phyloP scores from a whole-genome alignment of 441 rosid genomes.

The Flueggea neowawraea region DNA sequence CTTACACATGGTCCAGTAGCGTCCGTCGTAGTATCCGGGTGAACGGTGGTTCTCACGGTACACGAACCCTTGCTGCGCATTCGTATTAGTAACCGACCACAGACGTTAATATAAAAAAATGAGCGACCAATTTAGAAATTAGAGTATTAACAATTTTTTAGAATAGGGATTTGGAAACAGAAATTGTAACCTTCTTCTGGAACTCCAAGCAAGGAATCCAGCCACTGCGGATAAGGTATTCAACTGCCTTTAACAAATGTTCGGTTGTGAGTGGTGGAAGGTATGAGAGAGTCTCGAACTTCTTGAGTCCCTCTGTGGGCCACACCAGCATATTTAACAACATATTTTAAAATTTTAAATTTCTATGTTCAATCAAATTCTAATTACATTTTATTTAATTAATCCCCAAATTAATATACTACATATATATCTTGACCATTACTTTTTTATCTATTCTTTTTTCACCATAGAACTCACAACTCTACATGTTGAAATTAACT shows the following conservation, averaged over 20 bases:
- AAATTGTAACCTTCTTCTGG: constrained; percentile 19
- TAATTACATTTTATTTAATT: not conserved
- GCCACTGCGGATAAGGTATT: constrained; percentile 29
- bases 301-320: constrained; percentile 31
- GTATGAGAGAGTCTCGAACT: constrained; percentile 49
- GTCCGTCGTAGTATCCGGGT: constrained; percentile 51
- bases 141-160: too few species aligned
- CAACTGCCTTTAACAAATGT: constrained; percentile 25
- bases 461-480: too few species aligned
- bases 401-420: too few species aligned
- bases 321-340: constrained; percentile 24
- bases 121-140: not conserved
- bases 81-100: too few species aligned
- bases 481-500: too few species aligned
- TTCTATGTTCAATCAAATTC: too few species aligned
- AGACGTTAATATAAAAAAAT: too few species aligned
- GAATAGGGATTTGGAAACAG: too few species aligned
- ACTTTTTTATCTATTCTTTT: too few species aligned
- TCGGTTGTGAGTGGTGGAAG: constrained; percentile 23
- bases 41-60: constrained; percentile 29
- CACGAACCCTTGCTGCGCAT: constrained; percentile 12
- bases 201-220: constrained; percentile 58
- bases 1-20: constrained; percentile 55
- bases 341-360: too few species aligned
- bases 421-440: too few species aligned